These are phyloP conservation scores for Ephemerocybe angulata DNA, from an alignment of 768 basidiomycete genomes.

Conservation along the genomic window DNA sequence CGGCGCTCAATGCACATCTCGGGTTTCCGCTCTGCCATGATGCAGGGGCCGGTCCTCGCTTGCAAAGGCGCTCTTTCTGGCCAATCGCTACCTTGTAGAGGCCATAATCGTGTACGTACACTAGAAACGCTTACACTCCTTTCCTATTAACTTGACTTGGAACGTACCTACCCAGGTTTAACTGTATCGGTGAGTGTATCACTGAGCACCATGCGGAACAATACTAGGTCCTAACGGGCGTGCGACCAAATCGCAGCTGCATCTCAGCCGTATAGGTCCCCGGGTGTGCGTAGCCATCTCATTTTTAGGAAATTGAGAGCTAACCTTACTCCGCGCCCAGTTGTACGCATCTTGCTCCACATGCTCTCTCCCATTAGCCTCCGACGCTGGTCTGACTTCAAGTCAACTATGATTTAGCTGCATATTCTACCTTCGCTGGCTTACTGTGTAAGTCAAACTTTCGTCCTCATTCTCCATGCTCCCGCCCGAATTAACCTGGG, in stretches of 20 bases:
- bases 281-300: slow-evolving; percentile 4
- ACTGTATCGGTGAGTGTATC: slow-evolving; percentile 23
- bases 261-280: slow-evolving; percentile 16
- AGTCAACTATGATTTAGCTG: slow-evolving; percentile 18
- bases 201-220: not conserved
- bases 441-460: slow-evolving; percentile 16
- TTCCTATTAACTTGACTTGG: no score
- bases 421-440: slow-evolving; percentile 29
- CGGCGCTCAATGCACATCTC: no score
- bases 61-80: slow-evolving; percentile 23
- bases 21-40: no score
- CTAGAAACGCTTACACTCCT: no score
- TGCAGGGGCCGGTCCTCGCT: slow-evolving; percentile 19
- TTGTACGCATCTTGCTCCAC: slow-evolving; percentile 8
- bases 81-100: slow-evolving; percentile 26
- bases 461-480: not conserved
- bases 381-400: not conserved
- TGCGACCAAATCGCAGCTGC: no score
- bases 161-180: slow-evolving; percentile 24
- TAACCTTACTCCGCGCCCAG: no score
- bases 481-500: not conserved
- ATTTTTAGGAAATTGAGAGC: no score
- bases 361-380: not conserved
- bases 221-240: not conserved
- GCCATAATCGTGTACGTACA: slow-evolving; percentile 24